A percentile compares a stretch with the other conserved stretches of the same genome.
phyloP scores from a whole-genome alignment of 768 basidiomycete species.

The Phallus indusiatus region DNA sequence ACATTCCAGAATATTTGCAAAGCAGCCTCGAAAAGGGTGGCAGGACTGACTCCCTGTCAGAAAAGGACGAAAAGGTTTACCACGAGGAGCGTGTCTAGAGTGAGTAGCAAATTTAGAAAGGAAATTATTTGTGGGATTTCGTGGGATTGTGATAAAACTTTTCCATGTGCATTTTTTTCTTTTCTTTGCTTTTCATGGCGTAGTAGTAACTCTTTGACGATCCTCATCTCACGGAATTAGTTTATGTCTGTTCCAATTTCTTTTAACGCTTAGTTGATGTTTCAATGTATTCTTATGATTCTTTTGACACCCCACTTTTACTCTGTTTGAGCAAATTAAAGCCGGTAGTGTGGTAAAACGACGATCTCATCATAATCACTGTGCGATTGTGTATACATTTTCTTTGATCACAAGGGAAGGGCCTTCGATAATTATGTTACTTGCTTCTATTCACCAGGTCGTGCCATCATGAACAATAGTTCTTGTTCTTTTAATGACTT shows the following conservation, averaged over 20 bases:
- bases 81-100: neutral
- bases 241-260: neutral
- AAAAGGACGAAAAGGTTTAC: neutral
- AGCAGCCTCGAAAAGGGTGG: conserved; percentile 3
- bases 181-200: neutral
- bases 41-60: conserved; percentile 1
- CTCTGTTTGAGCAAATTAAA: neutral
- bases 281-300: neutral
- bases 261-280: neutral
- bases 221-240: neutral
- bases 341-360: no score
- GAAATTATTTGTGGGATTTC: neutral
- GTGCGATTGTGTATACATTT: no score
- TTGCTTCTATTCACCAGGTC: no score
- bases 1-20: conserved; percentile 30
- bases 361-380: no score
- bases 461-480: no score
- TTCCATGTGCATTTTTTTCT: neutral
- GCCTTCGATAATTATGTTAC: no score
- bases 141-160: no score
- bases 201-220: neutral
- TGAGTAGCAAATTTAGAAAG: neutral
- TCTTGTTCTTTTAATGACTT: no score
- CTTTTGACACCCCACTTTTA: neutral
- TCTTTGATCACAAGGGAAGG: no score